Conservation (phyloP, 495 filamentous ascomycete species). For the Xylaria acuta region DNA sequence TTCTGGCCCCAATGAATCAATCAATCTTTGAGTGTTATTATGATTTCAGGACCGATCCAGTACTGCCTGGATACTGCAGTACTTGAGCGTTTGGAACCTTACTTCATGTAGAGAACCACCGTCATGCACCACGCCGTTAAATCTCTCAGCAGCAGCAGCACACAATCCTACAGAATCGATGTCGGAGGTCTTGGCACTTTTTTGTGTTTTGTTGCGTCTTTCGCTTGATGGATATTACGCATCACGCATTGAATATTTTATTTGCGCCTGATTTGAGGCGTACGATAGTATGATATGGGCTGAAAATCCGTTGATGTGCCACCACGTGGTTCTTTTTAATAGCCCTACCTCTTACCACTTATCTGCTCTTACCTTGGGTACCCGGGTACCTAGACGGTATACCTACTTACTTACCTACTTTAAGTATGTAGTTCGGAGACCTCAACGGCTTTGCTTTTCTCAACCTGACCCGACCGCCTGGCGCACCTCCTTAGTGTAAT, state of each 20-base stretch:
- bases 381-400: not conserved
- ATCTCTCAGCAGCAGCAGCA: not conserved
- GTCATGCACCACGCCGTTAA: conserved; percentile 5
- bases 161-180: conserved; percentile 5
- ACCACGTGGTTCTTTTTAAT: conserved; percentile 24
- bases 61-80: not conserved
- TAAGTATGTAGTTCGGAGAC: not conserved
- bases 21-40: not conserved
- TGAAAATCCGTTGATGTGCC: conserved; percentile 9
- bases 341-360: not conserved
- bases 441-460: not conserved
- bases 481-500: conserved; percentile 11
- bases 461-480: conserved; percentile 10
- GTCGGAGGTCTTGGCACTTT: conserved; percentile 8
- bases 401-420: not conserved
- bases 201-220: too few relatives aligned
- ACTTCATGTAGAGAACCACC: not conserved
- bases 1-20: not conserved
- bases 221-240: conserved; percentile 4
- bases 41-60: not conserved
- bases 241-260: not conserved
- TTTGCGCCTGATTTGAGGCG: conserved; percentile 11
- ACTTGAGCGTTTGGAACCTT: not conserved
- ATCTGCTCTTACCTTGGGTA: not conserved
- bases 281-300: conserved; percentile 14